Evolutionary conservation across 2,329 filamentous ascomycete species (phyloP).

Genomic region (Fusarium sp.): DNA sequence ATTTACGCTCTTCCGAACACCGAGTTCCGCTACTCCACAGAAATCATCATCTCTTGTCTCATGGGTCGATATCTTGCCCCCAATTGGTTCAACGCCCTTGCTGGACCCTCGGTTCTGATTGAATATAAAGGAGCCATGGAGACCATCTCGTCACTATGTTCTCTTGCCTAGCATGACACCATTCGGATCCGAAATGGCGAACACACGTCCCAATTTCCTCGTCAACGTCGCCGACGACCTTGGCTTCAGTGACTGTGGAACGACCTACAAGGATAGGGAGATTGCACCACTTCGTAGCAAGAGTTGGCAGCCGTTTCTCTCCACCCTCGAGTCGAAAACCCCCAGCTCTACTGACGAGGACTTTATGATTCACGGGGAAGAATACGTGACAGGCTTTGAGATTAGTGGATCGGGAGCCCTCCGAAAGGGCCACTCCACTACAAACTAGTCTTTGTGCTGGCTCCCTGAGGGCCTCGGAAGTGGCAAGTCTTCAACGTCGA

Average conservation of each 20-base stretch:
- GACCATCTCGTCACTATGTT: background rate
- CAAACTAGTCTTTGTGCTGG: slow-evolving; percentile 49
- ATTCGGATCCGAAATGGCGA: slow-evolving; percentile 57
- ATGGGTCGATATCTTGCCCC: background rate
- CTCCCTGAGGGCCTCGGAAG: slow-evolving; percentile 42
- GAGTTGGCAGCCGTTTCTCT: background rate
- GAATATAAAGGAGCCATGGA: background rate
- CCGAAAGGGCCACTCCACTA: background rate
- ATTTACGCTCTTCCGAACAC: background rate
- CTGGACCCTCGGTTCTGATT: background rate
- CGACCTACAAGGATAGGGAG: slow-evolving; percentile 54
- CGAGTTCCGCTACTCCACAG: background rate
- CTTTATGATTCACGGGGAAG: slow-evolving; percentile 53
- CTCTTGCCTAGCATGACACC: background rate
- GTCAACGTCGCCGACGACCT: slow-evolving; percentile 51
- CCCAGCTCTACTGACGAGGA: slow-evolving; percentile 27
- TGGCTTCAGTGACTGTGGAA: slow-evolving; percentile 47
- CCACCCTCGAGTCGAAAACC: background rate
- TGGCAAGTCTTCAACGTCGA: slow-evolving; percentile 51
- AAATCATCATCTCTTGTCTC: background rate
- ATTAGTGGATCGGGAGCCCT: slow-evolving; percentile 48
- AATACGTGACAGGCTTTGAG: slow-evolving; percentile 49
- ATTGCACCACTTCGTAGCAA: slow-evolving; percentile 55
- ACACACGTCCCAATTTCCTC: slow-evolving; percentile 50
- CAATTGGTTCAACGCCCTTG: background rate